phyloP scores from a whole-genome alignment of 257 asterid genomes.

The Linaria vulgaris region DNA sequence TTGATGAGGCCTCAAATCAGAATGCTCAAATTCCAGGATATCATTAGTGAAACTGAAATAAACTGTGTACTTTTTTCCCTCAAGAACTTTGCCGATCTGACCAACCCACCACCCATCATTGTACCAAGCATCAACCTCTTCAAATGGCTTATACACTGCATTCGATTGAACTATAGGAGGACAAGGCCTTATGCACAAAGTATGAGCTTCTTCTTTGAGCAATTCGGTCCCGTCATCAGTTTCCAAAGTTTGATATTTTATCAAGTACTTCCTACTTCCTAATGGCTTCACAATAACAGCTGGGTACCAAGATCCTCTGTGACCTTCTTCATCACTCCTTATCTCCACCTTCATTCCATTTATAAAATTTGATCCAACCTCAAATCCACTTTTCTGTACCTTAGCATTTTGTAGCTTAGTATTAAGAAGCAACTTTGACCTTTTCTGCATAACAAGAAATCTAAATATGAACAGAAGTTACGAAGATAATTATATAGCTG shows the following conservation, averaged over 20 bases:
- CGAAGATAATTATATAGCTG: constrained; percentile 8
- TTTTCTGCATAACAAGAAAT: constrained; percentile 42
- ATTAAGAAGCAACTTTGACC: constrained; percentile 34
- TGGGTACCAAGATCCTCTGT: constrained; percentile 54
- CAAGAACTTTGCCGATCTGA: constrained; percentile 35
- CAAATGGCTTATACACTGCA: constrained; percentile 38
- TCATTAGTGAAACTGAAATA: constrained; percentile 35
- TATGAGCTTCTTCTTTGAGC: constrained; percentile 44
- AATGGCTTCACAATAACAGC: constrained; percentile 34
- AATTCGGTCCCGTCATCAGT: constrained; percentile 39
- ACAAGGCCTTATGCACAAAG: constrained; percentile 50
- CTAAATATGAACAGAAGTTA: background rate
- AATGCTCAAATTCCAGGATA: constrained; percentile 46
- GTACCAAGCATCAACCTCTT: constrained; percentile 59
- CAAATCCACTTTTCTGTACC: constrained; percentile 24
- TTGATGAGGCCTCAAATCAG: constrained; percentile 60
- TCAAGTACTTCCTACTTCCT: constrained; percentile 39
- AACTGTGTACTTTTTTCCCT: constrained; percentile 37
- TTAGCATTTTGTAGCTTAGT: constrained; percentile 31
- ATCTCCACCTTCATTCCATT: constrained; percentile 51
- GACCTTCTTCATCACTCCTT: constrained; percentile 43
- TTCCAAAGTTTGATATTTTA: constrained; percentile 44
- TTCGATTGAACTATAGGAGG: constrained; percentile 35
- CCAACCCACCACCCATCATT: constrained; percentile 63
- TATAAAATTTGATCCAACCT: constrained; percentile 26